These are phyloP conservation scores for Begonia loranthoides DNA, from an alignment of 306 rosid species.

Conservation along the genomic window DNA sequence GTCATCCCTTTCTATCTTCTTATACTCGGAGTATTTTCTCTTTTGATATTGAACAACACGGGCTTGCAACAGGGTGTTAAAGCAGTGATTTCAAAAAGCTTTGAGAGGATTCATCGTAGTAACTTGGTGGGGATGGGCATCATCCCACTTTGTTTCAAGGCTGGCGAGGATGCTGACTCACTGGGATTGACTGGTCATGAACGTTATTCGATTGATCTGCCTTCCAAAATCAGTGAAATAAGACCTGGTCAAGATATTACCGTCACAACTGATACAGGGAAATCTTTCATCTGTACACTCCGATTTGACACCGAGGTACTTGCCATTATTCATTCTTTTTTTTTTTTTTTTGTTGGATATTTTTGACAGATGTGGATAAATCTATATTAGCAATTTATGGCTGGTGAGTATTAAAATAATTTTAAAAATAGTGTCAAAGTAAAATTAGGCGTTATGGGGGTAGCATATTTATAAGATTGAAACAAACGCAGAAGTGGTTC, in stretches of 20 bases:
- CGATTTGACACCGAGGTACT: slow-evolving; percentile 83
- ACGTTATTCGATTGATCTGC: slow-evolving; percentile 62
- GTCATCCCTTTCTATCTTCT: background rate
- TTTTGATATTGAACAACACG: background rate
- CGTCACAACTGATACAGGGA: slow-evolving; percentile 50
- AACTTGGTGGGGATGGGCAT: slow-evolving; percentile 90
- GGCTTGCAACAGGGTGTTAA: slow-evolving; percentile 47
- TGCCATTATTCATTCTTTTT: background rate
- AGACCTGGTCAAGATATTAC: slow-evolving; percentile 74
- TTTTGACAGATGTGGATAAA: background rate
- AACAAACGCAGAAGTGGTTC: too few species aligned
- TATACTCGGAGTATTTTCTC: background rate
- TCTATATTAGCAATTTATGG: too few species aligned
- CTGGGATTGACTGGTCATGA: slow-evolving; percentile 73
- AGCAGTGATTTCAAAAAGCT: slow-evolving; percentile 86
- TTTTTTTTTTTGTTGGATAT: background rate
- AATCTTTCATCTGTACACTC: slow-evolving; percentile 46
- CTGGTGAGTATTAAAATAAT: too few species aligned
- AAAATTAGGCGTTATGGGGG: too few species aligned
- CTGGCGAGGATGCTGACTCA: slow-evolving; percentile 75
- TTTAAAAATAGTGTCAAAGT: too few species aligned
- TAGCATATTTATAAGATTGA: too few species aligned
- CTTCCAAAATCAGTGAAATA: slow-evolving; percentile 46
- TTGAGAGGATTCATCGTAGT: slow-evolving; percentile 90
- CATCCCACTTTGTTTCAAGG: slow-evolving; percentile 68